Base-by-base conservation (phyloP, 139 green algal genomes). In the Chlorella sp. region DNA sequence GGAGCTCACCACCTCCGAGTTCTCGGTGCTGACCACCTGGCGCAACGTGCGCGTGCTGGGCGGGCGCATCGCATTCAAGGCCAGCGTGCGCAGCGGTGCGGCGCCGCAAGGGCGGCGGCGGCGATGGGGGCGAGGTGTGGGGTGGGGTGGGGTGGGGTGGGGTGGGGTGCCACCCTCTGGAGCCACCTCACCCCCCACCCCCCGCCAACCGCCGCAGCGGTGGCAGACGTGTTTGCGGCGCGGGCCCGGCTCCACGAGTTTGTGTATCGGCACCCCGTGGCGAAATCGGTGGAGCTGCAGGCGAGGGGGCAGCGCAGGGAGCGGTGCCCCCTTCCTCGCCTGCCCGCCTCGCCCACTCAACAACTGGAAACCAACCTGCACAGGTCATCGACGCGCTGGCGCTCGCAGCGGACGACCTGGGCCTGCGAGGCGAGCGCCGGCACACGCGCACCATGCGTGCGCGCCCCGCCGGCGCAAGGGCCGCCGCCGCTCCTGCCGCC, bases 251-350 rank as follows among this genome's bases (percentile, higher is more conserved):
- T 95, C 88, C 88, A 95, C 74, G 79, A 84, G 25, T 40, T 61
- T 0, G 82, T 94, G 1, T 94, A 93, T 86, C 90, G 74, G 27
- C 88, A 94, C 81, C 87, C 80, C 60, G 87, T 88, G 50, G 82
- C 82, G 42, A 86, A 86, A 40, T 79, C 84, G 12, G 84, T 91
- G 17, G 91, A 95, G 87, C 90, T 89, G 67, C 94, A 95, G n/a
- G n/a, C n/a, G n/a, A n/a, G n/a, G n/a, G n/a, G n/a, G n/a, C n/a
- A n/a, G n/a, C n/a, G n/a, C n/a, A n/a, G n/a, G n/a, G n/a, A n/a
- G n/a, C n/a, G n/a, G n/a, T n/a, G n/a, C n/a, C n/a, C n/a, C n/a
- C n/a, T n/a, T n/a, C n/a, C n/a, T n/a, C n/a, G n/a, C n/a, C n/a
- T n/a, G n/a, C n/a, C n/a, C n/a, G n/a, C n/a, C n/a, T n/a, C n/a